Conservation (phyloP, 1,139 yeast species). For the Taphrina pruni region DNA sequence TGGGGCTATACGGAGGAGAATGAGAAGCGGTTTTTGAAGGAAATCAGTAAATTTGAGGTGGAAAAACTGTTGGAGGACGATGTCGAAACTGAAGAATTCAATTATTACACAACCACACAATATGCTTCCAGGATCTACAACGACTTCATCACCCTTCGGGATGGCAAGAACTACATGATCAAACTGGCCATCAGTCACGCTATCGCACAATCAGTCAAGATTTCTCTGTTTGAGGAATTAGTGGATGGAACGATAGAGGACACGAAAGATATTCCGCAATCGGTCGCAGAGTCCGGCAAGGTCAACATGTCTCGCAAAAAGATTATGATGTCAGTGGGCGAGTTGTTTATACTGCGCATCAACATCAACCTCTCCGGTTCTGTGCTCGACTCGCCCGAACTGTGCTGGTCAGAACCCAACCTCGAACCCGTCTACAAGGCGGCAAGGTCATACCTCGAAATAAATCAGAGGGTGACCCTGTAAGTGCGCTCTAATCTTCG, state of each 20-base stretch:
- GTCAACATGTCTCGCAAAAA: conserved; percentile 93
- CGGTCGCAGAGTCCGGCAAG: conserved; percentile 90
- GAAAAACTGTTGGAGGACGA: conserved; percentile 72
- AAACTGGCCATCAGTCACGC: conserved; percentile 94
- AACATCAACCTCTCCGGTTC: conserved; percentile 88
- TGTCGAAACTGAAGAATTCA: conserved; percentile 90
- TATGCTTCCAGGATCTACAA: conserved; percentile 79
- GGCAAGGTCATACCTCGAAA: conserved; percentile 89
- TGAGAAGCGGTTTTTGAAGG: conserved; percentile 80
- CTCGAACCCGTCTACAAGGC: conserved; percentile 97
- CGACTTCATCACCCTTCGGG: conserved; percentile 89
- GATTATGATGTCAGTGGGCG: conserved; percentile 96
- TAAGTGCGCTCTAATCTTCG: not conserved
- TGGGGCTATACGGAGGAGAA: conserved; percentile 93
- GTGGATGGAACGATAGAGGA: conserved; percentile 96
- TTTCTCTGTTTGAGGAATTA: conserved; percentile 89
- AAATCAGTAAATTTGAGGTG: conserved; percentile 83
- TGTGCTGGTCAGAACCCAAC: conserved; percentile 99
- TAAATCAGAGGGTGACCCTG: conserved; percentile 87
- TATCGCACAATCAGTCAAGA: conserved; percentile 94
- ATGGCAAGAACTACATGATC: conserved; percentile 85
- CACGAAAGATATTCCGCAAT: conserved; percentile 95
- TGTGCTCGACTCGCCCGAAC: conserved; percentile 91
- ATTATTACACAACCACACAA: conserved; percentile 87
- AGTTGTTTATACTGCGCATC: conserved; percentile 84